Evolutionary conservation across 805 yeast species (phyloP), one percentile per base, ranked within the genome.

Genomic region (Metahyphopichia silvanorum): DNA sequence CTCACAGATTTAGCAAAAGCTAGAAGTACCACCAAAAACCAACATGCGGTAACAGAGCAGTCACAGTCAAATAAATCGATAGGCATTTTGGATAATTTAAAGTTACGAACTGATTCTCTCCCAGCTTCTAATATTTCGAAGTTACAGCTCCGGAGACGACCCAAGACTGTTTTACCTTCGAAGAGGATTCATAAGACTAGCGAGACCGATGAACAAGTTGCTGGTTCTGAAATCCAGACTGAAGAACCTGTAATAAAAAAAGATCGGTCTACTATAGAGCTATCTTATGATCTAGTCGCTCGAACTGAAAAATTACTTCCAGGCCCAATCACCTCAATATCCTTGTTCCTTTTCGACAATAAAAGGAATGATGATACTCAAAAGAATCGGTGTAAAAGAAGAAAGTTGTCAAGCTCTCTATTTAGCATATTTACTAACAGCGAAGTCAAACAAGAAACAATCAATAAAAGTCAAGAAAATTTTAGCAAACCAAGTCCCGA

Each of bases 401-500:
- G 53, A 33, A 46, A 45, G 39, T 39, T 42, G 16, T 41, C 42
- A 28, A 21, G 29, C 9, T 43, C 44, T 7, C 33, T 62, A 7
- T 57, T 54, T 33, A 43, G 47, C 33, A 60, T 65, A 25, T 47
- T 64, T 64, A 66, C 73, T 66, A 66, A 66, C 73, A 38, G 49
- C 25, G 59, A 55, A 36, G 44, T 55, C 32, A 42, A 53, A 53
- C 35, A 43, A 60, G 68, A 54, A 37, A 50, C 46, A 34, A 37
- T 53, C 6, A 55, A 53, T 42, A 69, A 64, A 54, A 71, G 74
- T 2, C 64, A 69, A 29, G 48, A 66, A 27, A 82, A 77, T 43
- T 86, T 86, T 44, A 53, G 58, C 9, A 65, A 69, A 40, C 88
- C 88, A 11, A 83, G 95, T 44, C 96, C 96, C 4, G 97, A 89